These are phyloP conservation scores for Setomelanomma holmii DNA, from an alignment of 2,329 filamentous ascomycete genomes.

Conservation along the genomic window DNA sequence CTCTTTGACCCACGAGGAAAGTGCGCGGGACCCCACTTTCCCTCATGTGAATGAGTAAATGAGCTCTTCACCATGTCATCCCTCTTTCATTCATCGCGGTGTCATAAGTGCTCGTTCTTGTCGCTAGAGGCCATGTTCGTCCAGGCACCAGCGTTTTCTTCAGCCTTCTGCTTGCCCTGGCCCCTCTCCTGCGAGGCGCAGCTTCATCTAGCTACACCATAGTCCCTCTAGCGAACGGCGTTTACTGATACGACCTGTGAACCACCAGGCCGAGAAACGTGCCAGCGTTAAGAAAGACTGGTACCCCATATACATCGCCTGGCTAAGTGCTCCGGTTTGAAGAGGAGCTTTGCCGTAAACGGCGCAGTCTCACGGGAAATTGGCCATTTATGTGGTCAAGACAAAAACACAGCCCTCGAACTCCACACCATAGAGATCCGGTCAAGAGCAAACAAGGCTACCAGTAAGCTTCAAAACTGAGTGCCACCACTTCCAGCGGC, in stretches of 20 bases:
- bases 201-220: conserved; percentile 16
- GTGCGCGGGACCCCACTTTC: conserved; percentile 7
- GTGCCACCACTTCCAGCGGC: conserved; percentile 11
- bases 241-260: conserved; percentile 25
- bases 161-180: conserved; percentile 29
- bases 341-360: conserved; percentile 8
- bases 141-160: conserved; percentile 33
- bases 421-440: conserved; percentile 5
- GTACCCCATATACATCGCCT: conserved; percentile 22
- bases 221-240: conserved; percentile 3
- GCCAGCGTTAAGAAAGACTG: conserved; percentile 25
- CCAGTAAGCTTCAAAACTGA: conserved; percentile 13
- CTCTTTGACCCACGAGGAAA: conserved; percentile 10
- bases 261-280: conserved; percentile 31
- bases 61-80: conserved; percentile 1
- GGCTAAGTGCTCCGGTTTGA: conserved; percentile 18
- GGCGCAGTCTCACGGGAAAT: conserved; percentile 7
- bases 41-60: conserved; percentile 4
- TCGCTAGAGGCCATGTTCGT: conserved; percentile 14
- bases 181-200: conserved; percentile 28
- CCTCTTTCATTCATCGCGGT: conserved; percentile 4
- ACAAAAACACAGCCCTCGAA: conserved; percentile 21
- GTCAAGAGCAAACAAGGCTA: conserved; percentile 21
- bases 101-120: conserved; percentile 2
- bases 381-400: not conserved